Evolutionary conservation across 106 monocot species (phyloP).

Genomic region (Platanthera guangdongensis): DNA sequence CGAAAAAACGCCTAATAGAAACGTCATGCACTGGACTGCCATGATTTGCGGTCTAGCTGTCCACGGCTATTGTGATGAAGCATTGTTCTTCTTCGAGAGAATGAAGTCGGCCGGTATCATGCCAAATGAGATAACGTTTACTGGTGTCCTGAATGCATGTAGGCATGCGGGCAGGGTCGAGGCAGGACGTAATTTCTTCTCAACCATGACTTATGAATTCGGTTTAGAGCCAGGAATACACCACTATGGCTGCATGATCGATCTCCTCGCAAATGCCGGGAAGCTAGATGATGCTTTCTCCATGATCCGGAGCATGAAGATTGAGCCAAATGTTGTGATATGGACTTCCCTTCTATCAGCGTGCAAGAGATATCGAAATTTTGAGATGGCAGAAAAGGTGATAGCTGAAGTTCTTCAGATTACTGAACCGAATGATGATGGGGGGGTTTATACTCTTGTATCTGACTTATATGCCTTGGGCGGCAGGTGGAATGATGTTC

Average conservation of each 20-base stretch:
- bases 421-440: slow-evolving; percentile 30
- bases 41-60: slow-evolving; percentile 63
- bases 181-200: slow-evolving; percentile 33
- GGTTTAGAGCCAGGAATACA: slow-evolving; percentile 46
- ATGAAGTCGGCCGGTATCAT: slow-evolving; percentile 33
- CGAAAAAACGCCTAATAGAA: slow-evolving; percentile 30
- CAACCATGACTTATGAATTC: slow-evolving; percentile 36
- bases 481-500: slow-evolving; percentile 51
- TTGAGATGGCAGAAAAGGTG: slow-evolving; percentile 46
- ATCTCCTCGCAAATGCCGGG: slow-evolving; percentile 53
- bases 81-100: slow-evolving; percentile 37
- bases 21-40: slow-evolving; percentile 64
- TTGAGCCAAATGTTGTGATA: slow-evolving; percentile 59
- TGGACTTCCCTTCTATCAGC: slow-evolving; percentile 46
- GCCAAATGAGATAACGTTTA: slow-evolving; percentile 63
- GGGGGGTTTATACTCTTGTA: slow-evolving; percentile 51
- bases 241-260: slow-evolving; percentile 76
- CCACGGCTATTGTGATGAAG: slow-evolving; percentile 44
- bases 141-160: slow-evolving; percentile 53
- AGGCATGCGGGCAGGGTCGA: slow-evolving; percentile 46
- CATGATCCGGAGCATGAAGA: slow-evolving; percentile 40
- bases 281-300: slow-evolving; percentile 47
- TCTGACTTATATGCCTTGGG: slow-evolving; percentile 65
- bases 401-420: slow-evolving; percentile 27
- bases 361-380: slow-evolving; percentile 51